These are phyloP conservation scores for Heliamphora exappendiculata DNA, from an alignment of 148 eudicot genomes.

Conservation along the genomic window DNA sequence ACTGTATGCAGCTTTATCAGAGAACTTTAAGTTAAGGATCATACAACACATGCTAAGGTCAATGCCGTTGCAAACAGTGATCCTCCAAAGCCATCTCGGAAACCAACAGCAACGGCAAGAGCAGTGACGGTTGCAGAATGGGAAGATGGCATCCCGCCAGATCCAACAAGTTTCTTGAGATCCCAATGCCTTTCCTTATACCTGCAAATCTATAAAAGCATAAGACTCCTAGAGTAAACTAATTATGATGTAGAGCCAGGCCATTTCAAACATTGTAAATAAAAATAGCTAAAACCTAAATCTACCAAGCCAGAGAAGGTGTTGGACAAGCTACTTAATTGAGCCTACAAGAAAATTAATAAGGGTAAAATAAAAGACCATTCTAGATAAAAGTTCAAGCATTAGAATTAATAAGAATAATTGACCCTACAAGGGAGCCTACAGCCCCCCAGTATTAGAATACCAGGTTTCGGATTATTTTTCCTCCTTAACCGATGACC, in stretches of 20 bases:
- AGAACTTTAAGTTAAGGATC: slow-evolving; percentile 20
- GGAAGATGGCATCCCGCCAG: slow-evolving; percentile 99
- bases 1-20: background rate
- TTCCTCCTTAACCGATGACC: no score
- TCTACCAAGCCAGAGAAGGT: slow-evolving; percentile 10
- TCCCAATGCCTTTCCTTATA: slow-evolving; percentile 89
- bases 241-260: background rate
- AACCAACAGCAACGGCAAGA: slow-evolving; percentile 76
- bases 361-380: background rate
- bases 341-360: background rate
- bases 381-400: no score
- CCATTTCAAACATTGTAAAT: background rate
- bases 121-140: slow-evolving; percentile 95
- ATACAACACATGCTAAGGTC: slow-evolving; percentile 83
- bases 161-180: slow-evolving; percentile 69
- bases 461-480: no score
- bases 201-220: slow-evolving; percentile 59
- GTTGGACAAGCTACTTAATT: slow-evolving; percentile 2
- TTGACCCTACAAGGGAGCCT: no score
- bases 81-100: slow-evolving; percentile 73
- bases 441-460: no score
- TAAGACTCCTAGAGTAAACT: slow-evolving; percentile 30
- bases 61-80: slow-evolving; percentile 66
- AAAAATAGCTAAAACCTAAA: background rate
- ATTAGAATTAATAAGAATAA: no score